Base-by-base conservation (phyloP, 768 basidiomycete genomes). In the Suillus alpinus region DNA sequence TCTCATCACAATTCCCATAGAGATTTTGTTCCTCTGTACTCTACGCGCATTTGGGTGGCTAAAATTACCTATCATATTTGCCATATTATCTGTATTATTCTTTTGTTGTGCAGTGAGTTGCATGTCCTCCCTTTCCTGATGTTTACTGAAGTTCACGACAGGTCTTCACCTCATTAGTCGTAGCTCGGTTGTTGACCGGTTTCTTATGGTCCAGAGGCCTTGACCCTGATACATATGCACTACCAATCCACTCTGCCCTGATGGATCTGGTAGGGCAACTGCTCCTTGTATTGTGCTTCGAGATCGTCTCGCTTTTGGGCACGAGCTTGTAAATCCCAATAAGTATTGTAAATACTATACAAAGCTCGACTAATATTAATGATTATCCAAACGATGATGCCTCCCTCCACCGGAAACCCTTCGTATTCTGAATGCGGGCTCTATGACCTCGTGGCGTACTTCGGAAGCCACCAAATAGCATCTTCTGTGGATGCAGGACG, bases 221-320 rank as follows among this genome's bases (percentile, higher is more conserved):
- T 31, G 95, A 98, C 71, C 95, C 95, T 6, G 95, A 98, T 71
- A 87, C 91, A 75, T 95, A 96, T 71, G 94, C 94, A 2, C 76
- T 98, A n/a, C 95, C 95, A 8, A 84, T 96, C 31, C 94, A 96
- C 65, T 94, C 92, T 12, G 92, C 94, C 0, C 69, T 93, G 46
- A 88, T 95, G 81, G 93, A 95, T 71, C 83, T 96, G 56, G 74
- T 91, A 36, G 92, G 93, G 16, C 91, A 95, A 70, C 70, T 89
- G 23, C 77, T 96, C 8, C 83, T 98, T 9, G 92, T 93, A 2
- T 66, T 83, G 0, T 90, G 89, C 70, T 92, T 90, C 66, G 82
- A 86, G 71, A 75, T 92, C 32, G 87, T 88, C 3, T 81, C 84
- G 2, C 66, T 66, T 14, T 41, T 81, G 3, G 82, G 82, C 31